phyloP scores from a whole-genome alignment of 1,139 yeast species.

The Blastobotrys capitulatus region DNA sequence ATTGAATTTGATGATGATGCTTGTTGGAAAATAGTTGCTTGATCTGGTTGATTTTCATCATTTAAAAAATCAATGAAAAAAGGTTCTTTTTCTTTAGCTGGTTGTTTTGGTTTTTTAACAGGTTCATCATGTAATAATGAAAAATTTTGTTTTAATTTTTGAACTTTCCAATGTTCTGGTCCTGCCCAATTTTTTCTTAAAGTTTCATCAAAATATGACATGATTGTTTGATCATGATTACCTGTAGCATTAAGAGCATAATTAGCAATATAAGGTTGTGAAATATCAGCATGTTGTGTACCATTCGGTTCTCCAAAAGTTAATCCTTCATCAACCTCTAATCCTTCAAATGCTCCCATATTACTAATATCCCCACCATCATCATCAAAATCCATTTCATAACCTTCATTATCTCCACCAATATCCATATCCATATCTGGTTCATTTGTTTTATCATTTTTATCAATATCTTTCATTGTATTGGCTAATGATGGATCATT shows the following conservation, averaged over 20 bases:
- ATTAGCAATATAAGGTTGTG: conserved; percentile 8
- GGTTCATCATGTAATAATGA: conserved; percentile 12
- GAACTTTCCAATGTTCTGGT: conserved; percentile 90
- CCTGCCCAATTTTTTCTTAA: conserved; percentile 79
- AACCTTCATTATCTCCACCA: conserved; percentile 21
- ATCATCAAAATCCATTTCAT: conserved; percentile 14
- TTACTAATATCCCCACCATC: conserved; percentile 27
- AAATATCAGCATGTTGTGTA: conserved; percentile 1
- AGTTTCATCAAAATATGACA: conserved; percentile 74
- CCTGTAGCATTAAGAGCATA: conserved; percentile 9
- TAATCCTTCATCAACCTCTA: conserved; percentile 27
- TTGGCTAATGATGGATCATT: conserved; percentile 38
- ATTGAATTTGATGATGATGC: conserved; percentile 33
- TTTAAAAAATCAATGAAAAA: conserved; percentile 48
- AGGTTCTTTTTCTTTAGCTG: conserved; percentile 35
- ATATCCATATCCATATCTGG: conserved; percentile 15
- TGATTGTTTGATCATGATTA: conserved; percentile 53
- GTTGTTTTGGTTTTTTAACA: conserved; percentile 18
- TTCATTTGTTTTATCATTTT: conserved; percentile 10
- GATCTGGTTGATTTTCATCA: conserved; percentile 41
- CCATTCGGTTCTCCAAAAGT: conserved; percentile 18
- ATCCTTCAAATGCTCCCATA: conserved; percentile 20
- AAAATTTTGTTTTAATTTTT: conserved; percentile 43
- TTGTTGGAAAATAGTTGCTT: conserved; percentile 47
- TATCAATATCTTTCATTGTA: conserved; percentile 14